Conservation (phyloP, 2,329 filamentous ascomycete genomes). For the Paradendryphiella salina region DNA sequence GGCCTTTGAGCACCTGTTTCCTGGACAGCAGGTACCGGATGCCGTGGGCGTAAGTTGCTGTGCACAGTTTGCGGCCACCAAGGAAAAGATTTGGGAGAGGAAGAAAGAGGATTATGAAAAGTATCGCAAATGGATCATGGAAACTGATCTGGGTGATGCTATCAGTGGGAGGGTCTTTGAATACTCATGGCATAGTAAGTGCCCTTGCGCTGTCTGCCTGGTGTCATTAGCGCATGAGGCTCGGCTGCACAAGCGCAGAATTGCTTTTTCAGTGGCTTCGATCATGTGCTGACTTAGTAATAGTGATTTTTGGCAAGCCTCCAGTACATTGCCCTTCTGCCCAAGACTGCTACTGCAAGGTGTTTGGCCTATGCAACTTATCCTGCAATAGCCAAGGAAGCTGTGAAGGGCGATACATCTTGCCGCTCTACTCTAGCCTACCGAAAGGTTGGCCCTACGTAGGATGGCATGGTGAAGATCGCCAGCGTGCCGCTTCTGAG, state of each 20-base stretch:
- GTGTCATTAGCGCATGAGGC: slow-evolving; percentile 1
- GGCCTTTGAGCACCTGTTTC: slow-evolving; percentile 57
- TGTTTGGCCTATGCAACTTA: slow-evolving; percentile 64
- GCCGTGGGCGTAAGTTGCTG: slow-evolving; percentile 58
- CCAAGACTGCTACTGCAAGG: slow-evolving; percentile 66
- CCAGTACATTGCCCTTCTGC: slow-evolving; percentile 64
- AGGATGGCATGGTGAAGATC: slow-evolving; percentile 55
- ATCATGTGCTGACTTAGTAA: slow-evolving; percentile 21
- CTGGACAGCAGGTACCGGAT: slow-evolving; percentile 46
- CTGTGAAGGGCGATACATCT: slow-evolving; percentile 61
- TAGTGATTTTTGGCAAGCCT: slow-evolving; percentile 46
- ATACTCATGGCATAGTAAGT: slow-evolving; percentile 63
- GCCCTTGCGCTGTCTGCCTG: neutral
- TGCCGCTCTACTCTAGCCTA: slow-evolving; percentile 61
- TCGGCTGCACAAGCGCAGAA: neutral
- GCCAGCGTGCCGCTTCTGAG: slow-evolving; percentile 29
- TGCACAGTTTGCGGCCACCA: slow-evolving; percentile 59
- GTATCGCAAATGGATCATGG: slow-evolving; percentile 54
- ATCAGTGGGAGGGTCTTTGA: slow-evolving; percentile 60
- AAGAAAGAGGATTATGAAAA: slow-evolving; percentile 54
- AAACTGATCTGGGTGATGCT: slow-evolving; percentile 53
- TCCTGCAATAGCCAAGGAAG: slow-evolving; percentile 48
- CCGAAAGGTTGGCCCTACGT: slow-evolving; percentile 65
- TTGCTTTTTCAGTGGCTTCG: neutral
- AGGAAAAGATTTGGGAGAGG: slow-evolving; percentile 52